phyloP scores from a whole-genome alignment of 2,329 filamentous ascomycete genomes.

The Aspergillus transmontanensis region DNA sequence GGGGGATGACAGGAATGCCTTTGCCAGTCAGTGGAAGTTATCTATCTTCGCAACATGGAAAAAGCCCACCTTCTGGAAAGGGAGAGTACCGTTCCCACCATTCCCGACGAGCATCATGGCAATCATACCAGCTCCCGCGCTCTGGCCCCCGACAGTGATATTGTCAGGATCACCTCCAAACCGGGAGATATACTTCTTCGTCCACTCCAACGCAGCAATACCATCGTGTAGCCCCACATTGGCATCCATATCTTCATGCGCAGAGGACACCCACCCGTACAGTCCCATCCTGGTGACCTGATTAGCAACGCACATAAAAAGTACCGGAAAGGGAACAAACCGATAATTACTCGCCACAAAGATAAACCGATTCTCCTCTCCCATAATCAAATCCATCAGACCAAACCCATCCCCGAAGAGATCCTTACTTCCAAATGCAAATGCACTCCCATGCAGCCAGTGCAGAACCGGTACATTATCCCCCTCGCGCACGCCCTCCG shows the following conservation, averaged over 20 bases:
- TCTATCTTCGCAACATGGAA: background rate
- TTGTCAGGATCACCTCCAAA: constrained; percentile 7
- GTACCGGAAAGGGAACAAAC: background rate
- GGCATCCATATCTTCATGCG: constrained; percentile 1
- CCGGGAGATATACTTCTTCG: constrained; percentile 1
- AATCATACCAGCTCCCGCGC: constrained; percentile 1
- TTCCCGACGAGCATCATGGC: constrained; percentile 4
- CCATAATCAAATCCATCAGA: background rate
- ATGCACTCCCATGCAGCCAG: constrained; percentile 3
- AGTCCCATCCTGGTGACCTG: background rate
- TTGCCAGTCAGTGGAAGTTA: background rate
- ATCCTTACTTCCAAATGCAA: constrained; percentile 4
- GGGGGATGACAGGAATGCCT: constrained; percentile 1
- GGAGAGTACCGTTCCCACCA: background rate
- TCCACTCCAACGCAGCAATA: constrained; percentile 8
- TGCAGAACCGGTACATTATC: constrained; percentile 1
- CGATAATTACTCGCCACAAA: background rate
- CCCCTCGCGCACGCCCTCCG: background rate
- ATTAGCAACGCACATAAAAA: background rate
- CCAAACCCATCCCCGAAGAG: background rate
- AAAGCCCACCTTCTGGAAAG: background rate
- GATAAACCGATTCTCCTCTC: background rate
- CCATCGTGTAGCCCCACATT: constrained; percentile 7
- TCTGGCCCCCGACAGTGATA: constrained; percentile 3
- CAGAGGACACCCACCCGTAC: background rate